Base-by-base conservation (phyloP, 2,329 filamentous ascomycete species). In the Hyphodiscus sp. region DNA sequence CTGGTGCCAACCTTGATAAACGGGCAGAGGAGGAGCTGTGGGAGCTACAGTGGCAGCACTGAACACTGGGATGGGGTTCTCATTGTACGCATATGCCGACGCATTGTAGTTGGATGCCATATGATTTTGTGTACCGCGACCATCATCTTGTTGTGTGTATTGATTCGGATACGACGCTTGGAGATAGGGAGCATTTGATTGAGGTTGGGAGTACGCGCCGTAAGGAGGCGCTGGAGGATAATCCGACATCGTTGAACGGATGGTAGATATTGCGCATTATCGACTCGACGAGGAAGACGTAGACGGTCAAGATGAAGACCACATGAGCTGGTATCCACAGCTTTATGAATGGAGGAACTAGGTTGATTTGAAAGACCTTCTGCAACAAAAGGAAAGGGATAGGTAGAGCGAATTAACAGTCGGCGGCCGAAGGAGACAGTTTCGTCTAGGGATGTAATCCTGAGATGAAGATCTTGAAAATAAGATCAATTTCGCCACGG, bases 211-310 rank as follows among this genome's bases (percentile, higher is more conserved):
- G 15, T 59, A 59, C 58, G 63, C 66, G 42, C 50, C 68, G 55
- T 73, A 76, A 16, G 72, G 65, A 41, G 74, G 71, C 45, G 70
- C 70, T 55, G 68, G 65, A 52, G 73, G 73, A 66, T 78, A 75
- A 55, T 74, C 71, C 48, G 75, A 73, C 76, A 78, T 78, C 48
- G 50, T 66, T 52, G 53, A 38, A 58, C 47, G 20, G 43, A 44
- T 45, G 20, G 33, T 50, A 42, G 42, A 41, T 47, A 47, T 57
- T 48, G 55, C 48, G 60, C 60, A 64, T 63, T 57, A 49, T 52
- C 44, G 23, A 38, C 11, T 38, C 33, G 33, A 4, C 16, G 5
- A 4, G 16, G 16, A 10, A n/a, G 33, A 38, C 5, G 11, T 38
- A 38, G 2, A 13, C 33, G 16, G 13, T 46, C 26, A 19, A 29